phyloP scores from a whole-genome alignment of 495 filamentous ascomycete genomes.

The Xylaria sp. region DNA sequence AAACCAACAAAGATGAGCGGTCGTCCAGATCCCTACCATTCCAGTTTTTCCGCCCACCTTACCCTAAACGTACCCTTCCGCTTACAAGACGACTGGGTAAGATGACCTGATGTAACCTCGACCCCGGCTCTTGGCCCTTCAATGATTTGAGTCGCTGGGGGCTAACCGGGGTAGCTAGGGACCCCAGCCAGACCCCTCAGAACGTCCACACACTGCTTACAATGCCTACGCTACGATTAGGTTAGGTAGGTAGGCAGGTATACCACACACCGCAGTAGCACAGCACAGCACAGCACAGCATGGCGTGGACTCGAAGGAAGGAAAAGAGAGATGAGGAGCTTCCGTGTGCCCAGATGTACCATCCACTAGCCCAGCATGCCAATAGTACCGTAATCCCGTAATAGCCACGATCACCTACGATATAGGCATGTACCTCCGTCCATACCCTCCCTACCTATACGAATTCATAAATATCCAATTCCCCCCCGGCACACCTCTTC shows the following conservation, averaged over 20 bases:
- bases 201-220: neutral
- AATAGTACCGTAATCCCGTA: neutral
- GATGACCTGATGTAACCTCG: conserved; percentile 28
- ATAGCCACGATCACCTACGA: conserved; percentile 3
- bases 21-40: neutral
- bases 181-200: conserved; percentile 12
- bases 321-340: neutral
- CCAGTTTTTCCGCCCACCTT: conserved; percentile 14
- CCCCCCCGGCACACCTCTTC: conserved; percentile 7
- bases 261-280: neutral
- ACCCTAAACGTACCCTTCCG: conserved; percentile 9
- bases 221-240: too few species aligned
- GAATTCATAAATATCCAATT: conserved; percentile 15
- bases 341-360: conserved; percentile 8
- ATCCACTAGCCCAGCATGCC: neutral
- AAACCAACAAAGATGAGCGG: neutral
- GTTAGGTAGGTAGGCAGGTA: too few species aligned
- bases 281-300: neutral
- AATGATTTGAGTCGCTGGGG: conserved; percentile 28
- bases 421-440: conserved; percentile 15
- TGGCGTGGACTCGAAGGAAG: neutral
- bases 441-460: conserved; percentile 11
- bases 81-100: conserved; percentile 15
- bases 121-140: conserved; percentile 19
- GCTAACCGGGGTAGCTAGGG: conserved; percentile 23